Percentiles rank a stretch among this genome's conserved stretches.
Evolutionary conservation across 1,284 basidiomycete genomes (phyloP).

Genomic region (Leccinum pachyderme): DNA sequence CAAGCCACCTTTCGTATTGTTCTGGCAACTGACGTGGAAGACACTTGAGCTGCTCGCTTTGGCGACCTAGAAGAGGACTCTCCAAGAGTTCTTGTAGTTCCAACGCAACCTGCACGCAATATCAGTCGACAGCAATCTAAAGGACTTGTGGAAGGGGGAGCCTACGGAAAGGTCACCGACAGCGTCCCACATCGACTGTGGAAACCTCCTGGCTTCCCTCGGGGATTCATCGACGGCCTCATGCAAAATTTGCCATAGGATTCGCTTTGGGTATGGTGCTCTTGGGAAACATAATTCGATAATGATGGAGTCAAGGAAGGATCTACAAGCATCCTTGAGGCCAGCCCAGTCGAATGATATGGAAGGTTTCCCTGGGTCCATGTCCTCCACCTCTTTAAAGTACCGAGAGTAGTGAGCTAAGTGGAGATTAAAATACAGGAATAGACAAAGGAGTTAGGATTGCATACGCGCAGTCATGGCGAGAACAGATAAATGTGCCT

Average conservation of each 20-base stretch:
- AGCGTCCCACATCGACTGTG: conserved; percentile 73
- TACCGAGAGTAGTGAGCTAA: conserved; percentile 66
- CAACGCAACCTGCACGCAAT: conserved; percentile 48
- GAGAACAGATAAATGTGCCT: conserved; percentile 60
- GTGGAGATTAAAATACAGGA: conserved; percentile 13
- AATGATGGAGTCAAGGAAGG: conserved; percentile 76
- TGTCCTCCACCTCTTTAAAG: conserved; percentile 51
- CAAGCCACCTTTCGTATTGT: conserved; percentile 59
- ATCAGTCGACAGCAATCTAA: not conserved
- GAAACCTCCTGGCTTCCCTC: conserved; percentile 66
- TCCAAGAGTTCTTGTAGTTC: conserved; percentile 64
- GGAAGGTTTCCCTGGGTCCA: conserved; percentile 41
- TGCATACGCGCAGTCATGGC: conserved; percentile 64
- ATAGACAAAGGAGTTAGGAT: conserved; percentile 1
- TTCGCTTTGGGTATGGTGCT: conserved; percentile 58
- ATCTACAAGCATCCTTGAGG: conserved; percentile 60
- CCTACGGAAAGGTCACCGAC: conserved; percentile 74
- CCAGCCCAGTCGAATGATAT: conserved; percentile 61
- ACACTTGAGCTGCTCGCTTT: conserved; percentile 50
- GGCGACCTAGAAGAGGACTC: conserved; percentile 50
- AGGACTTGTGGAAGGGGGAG: conserved; percentile 41
- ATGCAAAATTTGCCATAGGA: conserved; percentile 62
- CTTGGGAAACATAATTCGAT: conserved; percentile 73
- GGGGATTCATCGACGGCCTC: conserved; percentile 70
- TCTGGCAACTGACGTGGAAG: conserved; percentile 50